Base-by-base conservation (phyloP, 2,329 filamentous ascomycete species). In the Hypoxylon sp. region DNA sequence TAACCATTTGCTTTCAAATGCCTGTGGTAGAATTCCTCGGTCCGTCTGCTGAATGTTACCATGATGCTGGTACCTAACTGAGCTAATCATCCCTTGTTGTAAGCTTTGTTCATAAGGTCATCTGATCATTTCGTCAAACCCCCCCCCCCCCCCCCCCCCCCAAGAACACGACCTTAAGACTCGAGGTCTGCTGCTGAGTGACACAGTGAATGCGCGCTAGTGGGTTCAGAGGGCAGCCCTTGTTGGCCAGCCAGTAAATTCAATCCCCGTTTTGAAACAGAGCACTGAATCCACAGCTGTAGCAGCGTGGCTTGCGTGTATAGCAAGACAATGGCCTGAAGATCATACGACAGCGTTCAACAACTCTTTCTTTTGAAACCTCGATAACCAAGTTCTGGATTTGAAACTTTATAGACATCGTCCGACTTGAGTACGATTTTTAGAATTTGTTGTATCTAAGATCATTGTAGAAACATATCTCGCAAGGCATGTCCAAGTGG, bases 311-410 rank as follows among this genome's bases (percentile, higher is more conserved):
- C 29, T 31, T 31, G 29, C 29, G 35, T 61, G 33, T 35, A 51
- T 51, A 51, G 37, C 39, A 53, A 60, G 37, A 61, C 22, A 48
- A 65, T 61, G 47, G 52, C 3, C 35, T 60, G 52, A 54, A 26
- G 51, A 66, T 70, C 67, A 59, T 70, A 67, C 58, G 67, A 70
- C 44, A 19, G n/a, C 29, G 10, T n/a, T 42, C 39, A 33, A 44
- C n/a, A 37, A 31, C 5, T 31, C 29, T 31, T 59, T 5, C 9
- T 31, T 24, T 50, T 10, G 44, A 42, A 47, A 13, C 37, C 39
- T 39, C 29, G 39, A 54, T 42, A 24, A 46, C n/a, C 54, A 19
- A 33, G 14, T 17, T 33, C 22, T 29, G n/a, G 31, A 54, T 11
- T 44, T 50, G 39, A 59, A 57, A 60, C 33, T 47, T 54, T 47